Evolutionary conservation across 2,329 filamentous ascomycete species (phyloP), one percentile per base, ranked within the genome.

Genomic region (Pseudogymnoascus sp.): DNA sequence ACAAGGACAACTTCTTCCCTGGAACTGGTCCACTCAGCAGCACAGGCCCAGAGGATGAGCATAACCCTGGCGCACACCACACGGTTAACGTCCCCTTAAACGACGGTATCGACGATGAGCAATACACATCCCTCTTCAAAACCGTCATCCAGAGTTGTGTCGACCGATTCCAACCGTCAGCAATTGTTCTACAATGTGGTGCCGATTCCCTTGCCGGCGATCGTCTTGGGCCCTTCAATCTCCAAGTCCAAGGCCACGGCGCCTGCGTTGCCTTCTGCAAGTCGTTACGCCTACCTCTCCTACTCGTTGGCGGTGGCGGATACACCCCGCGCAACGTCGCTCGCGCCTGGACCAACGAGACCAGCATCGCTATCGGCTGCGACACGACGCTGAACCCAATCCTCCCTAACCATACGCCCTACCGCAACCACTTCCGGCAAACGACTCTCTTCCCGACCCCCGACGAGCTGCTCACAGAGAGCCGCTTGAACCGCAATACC

Each of bases 241-340:
- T 99, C 64, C 95, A 96, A 74, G 94, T 99, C 64, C 88, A 91
- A 73, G 93, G 92, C 12, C 94, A 99, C 76, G 93, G 92, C 61
- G 88, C 88, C 66, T 99, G 94, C 74, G 91, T 97, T 63, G 85
- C 88, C 59, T 97, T 89, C 70, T 91, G 92, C 75, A 97, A 97
- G 75, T 84, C 80, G 55, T 85, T 92, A 66, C 81, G 83, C 5
- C 79, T 96, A 1, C 94, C 94, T 2, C 82, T 97, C 65, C 86
- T 99, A 59, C 84, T 99, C 61, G 90, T 97, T 63, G 94, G 94
- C 48, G 94, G 94, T 39, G 94, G 94, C 62, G 94, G 94, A 29
- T 99, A 99, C 76, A 99, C 94, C 12, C 92, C 94, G 4, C 86
- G 93, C 66, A 99, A 99, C 71, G 94, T 99, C 5, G 94, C 94